phyloP scores from a whole-genome alignment of 768 basidiomycete genomes.

The Suillus brevipes region DNA sequence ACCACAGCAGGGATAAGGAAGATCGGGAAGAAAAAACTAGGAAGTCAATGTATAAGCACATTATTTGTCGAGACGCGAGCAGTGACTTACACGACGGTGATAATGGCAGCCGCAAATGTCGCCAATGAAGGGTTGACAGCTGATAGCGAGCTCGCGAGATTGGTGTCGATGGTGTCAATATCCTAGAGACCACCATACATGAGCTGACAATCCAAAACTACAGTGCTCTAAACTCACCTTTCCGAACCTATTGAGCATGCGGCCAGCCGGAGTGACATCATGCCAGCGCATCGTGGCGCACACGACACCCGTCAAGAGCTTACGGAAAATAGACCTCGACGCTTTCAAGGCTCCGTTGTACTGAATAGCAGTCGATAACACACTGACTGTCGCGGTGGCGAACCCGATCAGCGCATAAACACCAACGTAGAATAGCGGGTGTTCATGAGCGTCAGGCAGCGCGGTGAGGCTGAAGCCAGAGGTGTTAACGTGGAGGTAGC shows the following conservation, averaged over 20 bases:
- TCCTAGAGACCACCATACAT: constrained; percentile 43
- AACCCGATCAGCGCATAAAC: constrained; percentile 66
- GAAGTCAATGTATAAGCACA: constrained; percentile 10
- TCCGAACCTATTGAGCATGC: constrained; percentile 85
- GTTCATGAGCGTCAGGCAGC: constrained; percentile 51
- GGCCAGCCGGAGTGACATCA: constrained; percentile 78
- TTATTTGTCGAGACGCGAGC: constrained; percentile 11
- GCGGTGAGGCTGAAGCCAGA: constrained; percentile 19
- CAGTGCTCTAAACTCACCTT: constrained; percentile 39
- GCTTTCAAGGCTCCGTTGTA: constrained; percentile 51
- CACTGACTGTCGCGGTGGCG: constrained; percentile 44
- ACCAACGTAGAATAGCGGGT: constrained; percentile 72
- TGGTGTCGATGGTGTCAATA: constrained; percentile 83
- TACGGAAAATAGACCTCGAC: constrained; percentile 40
- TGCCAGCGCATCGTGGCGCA: constrained; percentile 84
- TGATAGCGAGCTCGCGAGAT: constrained; percentile 66
- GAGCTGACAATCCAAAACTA: constrained; percentile 1
- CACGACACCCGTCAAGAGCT: constrained; percentile 67
- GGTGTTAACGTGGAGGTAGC: constrained; percentile 19
- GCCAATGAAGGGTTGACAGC: constrained; percentile 79
- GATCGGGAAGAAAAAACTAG: constrained; percentile 70
- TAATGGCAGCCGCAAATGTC: constrained; percentile 71
- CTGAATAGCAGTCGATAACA: constrained; percentile 52
- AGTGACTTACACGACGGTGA: constrained; percentile 61
- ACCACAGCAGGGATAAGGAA: constrained; percentile 79